Evolutionary conservation across 805 yeast species (phyloP), one percentile per base, ranked within the genome.

Genomic region (Myxozyma vanderwaltii): DNA sequence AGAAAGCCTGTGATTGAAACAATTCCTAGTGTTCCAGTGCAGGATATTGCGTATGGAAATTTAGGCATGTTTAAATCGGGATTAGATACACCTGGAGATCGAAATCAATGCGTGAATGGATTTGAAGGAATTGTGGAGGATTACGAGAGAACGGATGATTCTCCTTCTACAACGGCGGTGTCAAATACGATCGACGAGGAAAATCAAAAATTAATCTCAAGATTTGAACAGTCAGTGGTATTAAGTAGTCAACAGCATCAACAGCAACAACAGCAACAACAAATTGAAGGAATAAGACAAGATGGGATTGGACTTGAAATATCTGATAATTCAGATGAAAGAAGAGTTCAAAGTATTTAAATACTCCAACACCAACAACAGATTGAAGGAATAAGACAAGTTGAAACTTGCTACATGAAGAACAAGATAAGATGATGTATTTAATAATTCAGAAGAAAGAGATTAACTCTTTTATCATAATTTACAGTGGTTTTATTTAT

Each of bases 311-410:
- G 39, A 27, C 10, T 46, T 31, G 5, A n/a, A 6, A 15, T 17
- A 4, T 1, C 33, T 6, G 50, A 31, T 7, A 26, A 31, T 6
- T 35, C 26, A 6, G 50, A 31, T 7, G 39, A 46, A 26, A 1
- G 38, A 23, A 15, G 21, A 23, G 50, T 31, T 38, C 50, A 26
- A 23, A 46, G 50, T 46, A 39, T 46, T 31, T 46, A 46, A 27
- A n/a, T n/a, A n/a, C n/a, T n/a, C n/a, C 43, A 3, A 17, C 17
- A 13, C 13, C 36, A 44, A n/a, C 21, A 13, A 12, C 24, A 31
- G 15, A 31, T 46, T 17, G 50, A 46, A 8, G 50, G 50, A 7
- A 39, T 46, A 17, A n/a, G 39, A 21, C 50, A 46, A 26, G 39
- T n/a, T 17, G 50, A 39, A 23, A 46, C 31, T 15, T 38, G 39